Percentiles rank a stretch among this genome's conserved stretches.
phyloP scores from a whole-genome alignment of 768 basidiomycete genomes.

The Mycena galopus region DNA sequence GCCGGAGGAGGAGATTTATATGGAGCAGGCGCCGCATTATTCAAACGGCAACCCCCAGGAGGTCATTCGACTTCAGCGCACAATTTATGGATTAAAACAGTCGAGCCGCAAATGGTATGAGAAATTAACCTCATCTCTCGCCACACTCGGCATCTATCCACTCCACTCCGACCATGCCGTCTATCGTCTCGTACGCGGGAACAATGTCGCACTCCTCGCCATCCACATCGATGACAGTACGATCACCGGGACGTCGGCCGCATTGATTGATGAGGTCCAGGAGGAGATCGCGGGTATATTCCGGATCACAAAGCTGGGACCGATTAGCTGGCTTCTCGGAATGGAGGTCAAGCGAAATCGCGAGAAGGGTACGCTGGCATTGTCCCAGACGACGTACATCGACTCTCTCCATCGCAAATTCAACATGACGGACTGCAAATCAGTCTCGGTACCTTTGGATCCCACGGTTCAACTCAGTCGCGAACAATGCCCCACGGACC shows the following conservation, averaged over 20 bases:
- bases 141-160: slow-evolving; percentile 20
- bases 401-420: slow-evolving; percentile 40
- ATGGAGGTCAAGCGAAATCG: slow-evolving; percentile 43
- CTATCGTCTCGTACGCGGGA: neutral
- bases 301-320: slow-evolving; percentile 47
- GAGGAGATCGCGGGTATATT: slow-evolving; percentile 42
- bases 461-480: slow-evolving; percentile 1
- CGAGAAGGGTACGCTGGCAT: slow-evolving; percentile 36
- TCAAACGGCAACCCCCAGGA: slow-evolving; percentile 6
- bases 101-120: slow-evolving; percentile 48
- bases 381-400: slow-evolving; percentile 48
- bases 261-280: slow-evolving; percentile 35
- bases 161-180: slow-evolving; percentile 32
- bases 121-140: slow-evolving; percentile 36
- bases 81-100: slow-evolving; percentile 53
- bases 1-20: slow-evolving; percentile 36
- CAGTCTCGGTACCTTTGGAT: slow-evolving; percentile 14
- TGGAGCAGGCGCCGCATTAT: slow-evolving; percentile 39
- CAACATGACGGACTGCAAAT: slow-evolving; percentile 15
- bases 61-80: slow-evolving; percentile 30
- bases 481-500: slow-evolving; percentile 6
- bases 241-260: slow-evolving; percentile 36
- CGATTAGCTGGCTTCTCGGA: slow-evolving; percentile 46
- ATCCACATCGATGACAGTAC: slow-evolving; percentile 50
- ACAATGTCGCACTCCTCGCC: neutral